Percentiles rank a stretch among this genome's conserved stretches.
phyloP scores from a whole-genome alignment of 1,139 yeast species.

The Protomyces pachydermus region DNA sequence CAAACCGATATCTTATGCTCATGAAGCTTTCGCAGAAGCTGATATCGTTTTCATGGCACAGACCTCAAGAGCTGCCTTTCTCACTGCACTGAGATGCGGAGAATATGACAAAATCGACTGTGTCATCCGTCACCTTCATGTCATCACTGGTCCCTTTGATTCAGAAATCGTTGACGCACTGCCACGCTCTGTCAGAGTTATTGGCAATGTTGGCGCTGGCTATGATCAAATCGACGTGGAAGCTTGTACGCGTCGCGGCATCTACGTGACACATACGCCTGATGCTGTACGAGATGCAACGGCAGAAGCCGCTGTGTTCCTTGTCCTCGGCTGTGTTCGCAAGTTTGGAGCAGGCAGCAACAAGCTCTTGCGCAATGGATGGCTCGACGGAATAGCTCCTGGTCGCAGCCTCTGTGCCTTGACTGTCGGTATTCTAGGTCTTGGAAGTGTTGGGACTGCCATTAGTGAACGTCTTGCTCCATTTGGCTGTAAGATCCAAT shows the following conservation, averaged over 20 bases:
- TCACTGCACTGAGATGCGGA: background rate
- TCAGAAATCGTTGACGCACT: conserved; percentile 3
- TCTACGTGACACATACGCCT: conserved; percentile 71
- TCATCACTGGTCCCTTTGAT: conserved; percentile 17
- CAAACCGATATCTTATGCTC: background rate
- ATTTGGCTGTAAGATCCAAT: conserved; percentile 60
- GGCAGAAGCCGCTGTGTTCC: conserved; percentile 70
- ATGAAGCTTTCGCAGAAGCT: background rate
- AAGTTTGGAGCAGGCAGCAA: conserved; percentile 1
- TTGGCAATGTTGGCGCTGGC: conserved; percentile 24
- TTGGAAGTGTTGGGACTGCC: conserved; percentile 68
- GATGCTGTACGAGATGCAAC: conserved; percentile 73
- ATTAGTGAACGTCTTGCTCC: conserved; percentile 58
- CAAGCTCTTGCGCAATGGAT: background rate
- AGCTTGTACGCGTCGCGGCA: conserved; percentile 48
- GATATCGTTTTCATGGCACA: background rate
- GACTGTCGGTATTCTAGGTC: conserved; percentile 57
- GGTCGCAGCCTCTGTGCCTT: conserved; percentile 47
- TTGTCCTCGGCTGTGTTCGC: conserved; percentile 62
- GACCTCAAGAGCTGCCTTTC: background rate
- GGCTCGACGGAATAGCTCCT: conserved; percentile 46
- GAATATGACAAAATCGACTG: conserved; percentile 2
- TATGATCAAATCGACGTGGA: conserved; percentile 60
- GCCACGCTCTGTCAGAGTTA: conserved; percentile 9
- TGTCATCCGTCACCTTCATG: conserved; percentile 14